These are phyloP conservation scores for Juglanconis oblonga DNA, from an alignment of 2,329 filamentous ascomycete species.

Conservation along the genomic window DNA sequence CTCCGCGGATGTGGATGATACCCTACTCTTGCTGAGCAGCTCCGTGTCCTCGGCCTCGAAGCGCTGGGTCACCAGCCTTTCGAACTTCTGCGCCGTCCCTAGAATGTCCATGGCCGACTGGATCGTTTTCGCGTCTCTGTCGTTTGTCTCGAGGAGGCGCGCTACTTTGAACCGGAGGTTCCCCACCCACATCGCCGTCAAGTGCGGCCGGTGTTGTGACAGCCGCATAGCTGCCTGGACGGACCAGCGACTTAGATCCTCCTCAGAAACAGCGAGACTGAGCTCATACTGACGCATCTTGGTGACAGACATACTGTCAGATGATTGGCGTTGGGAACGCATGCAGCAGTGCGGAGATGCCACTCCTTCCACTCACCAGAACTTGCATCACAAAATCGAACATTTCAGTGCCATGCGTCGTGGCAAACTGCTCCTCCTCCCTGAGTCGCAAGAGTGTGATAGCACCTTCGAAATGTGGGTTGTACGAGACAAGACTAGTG, in stretches of 20 bases:
- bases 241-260: slow-evolving; percentile 3
- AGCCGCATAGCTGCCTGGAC: not conserved
- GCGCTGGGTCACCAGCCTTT: not conserved
- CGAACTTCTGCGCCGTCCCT: slow-evolving; percentile 8
- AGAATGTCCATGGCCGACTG: slow-evolving; percentile 6
- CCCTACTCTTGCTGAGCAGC: not conserved
- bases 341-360: not conserved
- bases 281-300: slow-evolving; percentile 12
- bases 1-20: not conserved
- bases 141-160: not conserved
- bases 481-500: slow-evolving; percentile 3
- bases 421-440: slow-evolving; percentile 6
- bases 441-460: slow-evolving; percentile 4
- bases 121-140: not conserved
- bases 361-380: slow-evolving; percentile 9
- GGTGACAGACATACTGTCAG: not conserved
- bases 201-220: not conserved
- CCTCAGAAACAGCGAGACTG: not conserved
- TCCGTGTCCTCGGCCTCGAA: not conserved
- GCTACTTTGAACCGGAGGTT: slow-evolving; percentile 1
- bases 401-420: slow-evolving; percentile 7
- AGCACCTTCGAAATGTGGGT: slow-evolving; percentile 4
- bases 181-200: slow-evolving; percentile 6
- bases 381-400: slow-evolving; percentile 9
- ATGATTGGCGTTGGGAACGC: not conserved